Percentiles rank a stretch among this genome's conserved stretches.
These are phyloP conservation scores for Dendrobium officinale DNA, from an alignment of 106 monocot genomes.

Conservation along the genomic window DNA sequence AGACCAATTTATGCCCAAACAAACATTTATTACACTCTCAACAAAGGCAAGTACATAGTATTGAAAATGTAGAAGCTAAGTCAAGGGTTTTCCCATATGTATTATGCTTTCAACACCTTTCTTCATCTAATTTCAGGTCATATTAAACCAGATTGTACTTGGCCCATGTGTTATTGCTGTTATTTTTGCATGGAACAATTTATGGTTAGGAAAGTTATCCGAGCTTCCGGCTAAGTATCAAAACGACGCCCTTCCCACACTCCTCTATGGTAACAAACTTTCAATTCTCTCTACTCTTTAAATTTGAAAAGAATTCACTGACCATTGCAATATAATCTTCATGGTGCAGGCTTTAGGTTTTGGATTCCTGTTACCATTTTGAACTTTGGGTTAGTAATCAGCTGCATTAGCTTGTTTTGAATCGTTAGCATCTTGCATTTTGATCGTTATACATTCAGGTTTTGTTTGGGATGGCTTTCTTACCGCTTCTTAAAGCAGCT, in stretches of 20 bases:
- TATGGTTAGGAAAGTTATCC: slow-evolving; percentile 73
- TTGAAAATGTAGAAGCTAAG: background rate
- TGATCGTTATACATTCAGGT: no score
- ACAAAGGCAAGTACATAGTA: slow-evolving; percentile 39
- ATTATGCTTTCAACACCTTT: background rate
- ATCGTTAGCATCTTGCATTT: background rate
- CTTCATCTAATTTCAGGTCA: slow-evolving; percentile 45
- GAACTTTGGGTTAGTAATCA: slow-evolving; percentile 58
- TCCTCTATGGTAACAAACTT: slow-evolving; percentile 56
- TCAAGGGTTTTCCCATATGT: background rate
- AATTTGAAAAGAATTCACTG: slow-evolving; percentile 4
- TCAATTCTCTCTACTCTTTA: background rate
- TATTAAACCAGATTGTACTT: slow-evolving; percentile 87
- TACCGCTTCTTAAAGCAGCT: no score
- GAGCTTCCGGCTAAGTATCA: slow-evolving; percentile 72
- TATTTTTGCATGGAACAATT: slow-evolving; percentile 92
- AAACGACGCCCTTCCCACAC: slow-evolving; percentile 89
- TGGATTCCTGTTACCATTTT: slow-evolving; percentile 89
- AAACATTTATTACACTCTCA: slow-evolving; percentile 53
- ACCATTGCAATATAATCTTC: slow-evolving; percentile 4
- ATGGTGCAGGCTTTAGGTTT: slow-evolving; percentile 77
- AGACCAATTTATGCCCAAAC: slow-evolving; percentile 66
- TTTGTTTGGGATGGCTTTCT: no score
- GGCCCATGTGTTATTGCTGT: slow-evolving; percentile 98
- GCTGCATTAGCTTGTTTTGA: background rate